Percentiles rank a stretch among this genome's conserved stretches.
These are phyloP conservation scores for Pleurozium schreberi DNA, from an alignment of 225 moss, liverwort and hornwort species.

Conservation along the genomic window DNA sequence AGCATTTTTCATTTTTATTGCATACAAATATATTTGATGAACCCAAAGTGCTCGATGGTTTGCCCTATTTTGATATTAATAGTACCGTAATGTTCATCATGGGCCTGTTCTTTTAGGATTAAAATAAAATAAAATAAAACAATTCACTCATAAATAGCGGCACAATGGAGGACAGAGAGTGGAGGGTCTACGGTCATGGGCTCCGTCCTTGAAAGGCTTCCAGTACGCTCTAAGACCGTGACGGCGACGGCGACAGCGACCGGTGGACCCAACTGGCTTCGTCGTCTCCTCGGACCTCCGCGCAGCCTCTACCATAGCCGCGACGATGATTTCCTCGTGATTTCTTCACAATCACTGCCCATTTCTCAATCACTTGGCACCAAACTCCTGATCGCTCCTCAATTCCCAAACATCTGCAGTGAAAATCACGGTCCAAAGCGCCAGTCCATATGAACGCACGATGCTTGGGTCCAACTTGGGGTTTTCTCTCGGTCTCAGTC, in stretches of 20 bases:
- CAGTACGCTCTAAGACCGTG: not conserved
- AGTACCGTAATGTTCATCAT: not conserved
- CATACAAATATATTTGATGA: not conserved
- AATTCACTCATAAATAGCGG: not conserved
- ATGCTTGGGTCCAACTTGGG: not conserved
- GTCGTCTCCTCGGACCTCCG: not conserved
- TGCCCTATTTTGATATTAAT: not conserved
- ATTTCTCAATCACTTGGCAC: not conserved
- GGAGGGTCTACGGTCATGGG: not conserved
- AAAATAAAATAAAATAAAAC: not conserved
- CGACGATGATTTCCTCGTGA: not conserved
- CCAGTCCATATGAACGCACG: not conserved
- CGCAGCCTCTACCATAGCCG: not conserved
- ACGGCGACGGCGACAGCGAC: not conserved
- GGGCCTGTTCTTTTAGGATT: not conserved
- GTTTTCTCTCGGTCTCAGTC: not conserved
- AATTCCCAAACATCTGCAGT: not conserved
- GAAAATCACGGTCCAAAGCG: not conserved
- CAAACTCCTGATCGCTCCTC: not conserved
- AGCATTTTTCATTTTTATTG: not conserved
- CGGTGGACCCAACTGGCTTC: not conserved
- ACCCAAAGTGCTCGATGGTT: rapidly evolving
- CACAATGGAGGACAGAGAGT: not conserved
- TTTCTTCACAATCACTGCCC: not conserved
- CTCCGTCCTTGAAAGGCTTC: not conserved